Evolutionary conservation across 352 stramenopile species (phyloP).

Genomic region (Hyaloperonospora brassicae): DNA sequence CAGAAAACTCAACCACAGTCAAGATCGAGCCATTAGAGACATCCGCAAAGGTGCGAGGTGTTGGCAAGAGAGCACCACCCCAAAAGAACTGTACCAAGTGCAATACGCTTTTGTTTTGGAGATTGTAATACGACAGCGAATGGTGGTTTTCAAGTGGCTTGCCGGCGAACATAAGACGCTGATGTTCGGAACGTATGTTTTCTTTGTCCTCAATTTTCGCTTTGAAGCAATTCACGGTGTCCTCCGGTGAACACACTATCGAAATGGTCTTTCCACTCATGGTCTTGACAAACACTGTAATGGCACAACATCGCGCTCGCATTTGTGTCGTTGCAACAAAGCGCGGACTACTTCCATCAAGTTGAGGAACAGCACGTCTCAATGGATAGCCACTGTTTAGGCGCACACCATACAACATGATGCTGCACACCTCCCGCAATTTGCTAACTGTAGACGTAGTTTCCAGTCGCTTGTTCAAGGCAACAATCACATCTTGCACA

Average conservation of each 20-base stretch:
- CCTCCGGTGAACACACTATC: neutral
- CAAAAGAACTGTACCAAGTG: neutral
- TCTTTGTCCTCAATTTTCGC: constrained; percentile 6
- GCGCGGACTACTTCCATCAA: constrained; percentile 2
- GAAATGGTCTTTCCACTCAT: neutral
- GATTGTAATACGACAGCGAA: constrained; percentile 3
- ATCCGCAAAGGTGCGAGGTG: constrained; percentile 18
- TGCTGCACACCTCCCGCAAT: neutral
- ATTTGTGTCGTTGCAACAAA: constrained; percentile 6
- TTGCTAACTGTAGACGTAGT: no score
- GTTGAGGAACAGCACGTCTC: neutral
- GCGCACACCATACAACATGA: neutral
- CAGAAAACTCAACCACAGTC: constrained; percentile 5
- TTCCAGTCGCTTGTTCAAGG: neutral
- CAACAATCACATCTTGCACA: neutral
- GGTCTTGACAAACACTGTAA: constrained; percentile 6
- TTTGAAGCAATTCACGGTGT: constrained; percentile 9
- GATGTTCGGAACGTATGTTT: neutral
- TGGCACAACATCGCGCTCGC: neutral
- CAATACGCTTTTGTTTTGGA: neutral
- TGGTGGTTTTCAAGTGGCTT: constrained; percentile 1
- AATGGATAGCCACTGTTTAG: neutral
- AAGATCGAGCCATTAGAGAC: constrained; percentile 18
- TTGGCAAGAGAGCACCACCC: neutral
- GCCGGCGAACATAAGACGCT: constrained; percentile 6